These are phyloP conservation scores for Scenedesmus sp. DNA, from an alignment of 163 green algal genomes.

Conservation along the genomic window DNA sequence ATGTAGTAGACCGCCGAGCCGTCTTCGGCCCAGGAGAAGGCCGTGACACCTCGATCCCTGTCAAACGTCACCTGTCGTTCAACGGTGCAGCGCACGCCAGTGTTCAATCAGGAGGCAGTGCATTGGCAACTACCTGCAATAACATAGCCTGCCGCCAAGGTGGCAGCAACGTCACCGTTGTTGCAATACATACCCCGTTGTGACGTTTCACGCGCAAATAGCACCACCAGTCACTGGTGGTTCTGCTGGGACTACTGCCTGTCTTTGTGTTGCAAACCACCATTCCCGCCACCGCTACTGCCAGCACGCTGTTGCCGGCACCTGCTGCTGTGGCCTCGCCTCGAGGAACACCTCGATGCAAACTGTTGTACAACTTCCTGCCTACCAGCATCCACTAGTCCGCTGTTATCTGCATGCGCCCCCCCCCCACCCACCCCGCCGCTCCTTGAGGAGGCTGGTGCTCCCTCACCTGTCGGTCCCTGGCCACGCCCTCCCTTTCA, in stretches of 20 bases:
- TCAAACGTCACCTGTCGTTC: conserved; percentile 50
- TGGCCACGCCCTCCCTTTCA: conserved; percentile 9
- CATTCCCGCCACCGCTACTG: no score
- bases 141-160: no score
- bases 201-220: neutral
- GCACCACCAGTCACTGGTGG: neutral
- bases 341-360: no score
- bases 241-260: no score
- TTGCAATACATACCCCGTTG: no score
- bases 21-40: conserved; percentile 37
- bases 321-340: no score
- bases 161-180: neutral
- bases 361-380: neutral
- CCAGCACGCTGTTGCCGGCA: no score
- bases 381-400: no score
- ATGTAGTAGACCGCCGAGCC: conserved; percentile 34
- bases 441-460: no score
- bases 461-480: neutral
- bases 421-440: no score
- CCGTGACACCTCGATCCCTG: neutral
- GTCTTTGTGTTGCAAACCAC: no score
- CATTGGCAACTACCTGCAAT: neutral
- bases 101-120: neutral
- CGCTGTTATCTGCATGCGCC: no score
- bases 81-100: neutral